Evolutionary conservation across 495 filamentous ascomycete genomes (phyloP).

Genomic region (Neurospora sp.): DNA sequence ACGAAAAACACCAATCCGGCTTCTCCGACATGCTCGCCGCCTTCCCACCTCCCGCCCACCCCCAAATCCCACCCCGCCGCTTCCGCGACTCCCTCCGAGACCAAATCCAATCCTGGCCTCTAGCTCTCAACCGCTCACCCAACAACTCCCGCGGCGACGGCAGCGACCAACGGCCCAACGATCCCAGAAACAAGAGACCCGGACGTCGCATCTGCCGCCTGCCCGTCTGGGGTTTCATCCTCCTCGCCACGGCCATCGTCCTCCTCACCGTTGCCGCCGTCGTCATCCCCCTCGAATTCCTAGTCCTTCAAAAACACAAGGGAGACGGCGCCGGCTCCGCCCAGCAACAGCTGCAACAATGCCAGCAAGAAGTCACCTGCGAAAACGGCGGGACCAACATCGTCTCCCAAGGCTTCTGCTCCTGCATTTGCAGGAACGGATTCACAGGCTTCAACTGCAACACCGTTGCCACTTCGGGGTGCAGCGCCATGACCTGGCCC

Average conservation of each 20-base stretch:
- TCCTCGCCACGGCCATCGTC: constrained; percentile 57
- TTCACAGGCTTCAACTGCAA: constrained; percentile 75
- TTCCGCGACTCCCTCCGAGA: constrained; percentile 30
- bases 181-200: constrained; percentile 13
- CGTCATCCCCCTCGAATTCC: constrained; percentile 73
- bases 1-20: constrained; percentile 44
- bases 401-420: constrained; percentile 53
- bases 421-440: constrained; percentile 78
- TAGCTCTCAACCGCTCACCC: constrained; percentile 18
- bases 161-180: constrained; percentile 6
- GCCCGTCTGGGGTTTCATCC: constrained; percentile 66
- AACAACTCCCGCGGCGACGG: constrained; percentile 19
- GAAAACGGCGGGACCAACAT: constrained; percentile 74
- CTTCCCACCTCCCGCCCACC: constrained; percentile 71
- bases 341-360: constrained; percentile 31
- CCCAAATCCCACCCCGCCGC: constrained; percentile 40
- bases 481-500: constrained; percentile 47
- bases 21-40: constrained; percentile 86
- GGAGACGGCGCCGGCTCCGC: constrained; percentile 15
- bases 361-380: constrained; percentile 49
- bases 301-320: constrained; percentile 50
- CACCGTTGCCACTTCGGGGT: constrained; percentile 49
- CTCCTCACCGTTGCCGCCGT: constrained; percentile 77
- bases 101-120: constrained; percentile 32
- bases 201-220: constrained; percentile 60